These are phyloP conservation scores for Pelagophyceae sp. DNA, from an alignment of 352 stramenopile genomes.

Conservation along the genomic window DNA sequence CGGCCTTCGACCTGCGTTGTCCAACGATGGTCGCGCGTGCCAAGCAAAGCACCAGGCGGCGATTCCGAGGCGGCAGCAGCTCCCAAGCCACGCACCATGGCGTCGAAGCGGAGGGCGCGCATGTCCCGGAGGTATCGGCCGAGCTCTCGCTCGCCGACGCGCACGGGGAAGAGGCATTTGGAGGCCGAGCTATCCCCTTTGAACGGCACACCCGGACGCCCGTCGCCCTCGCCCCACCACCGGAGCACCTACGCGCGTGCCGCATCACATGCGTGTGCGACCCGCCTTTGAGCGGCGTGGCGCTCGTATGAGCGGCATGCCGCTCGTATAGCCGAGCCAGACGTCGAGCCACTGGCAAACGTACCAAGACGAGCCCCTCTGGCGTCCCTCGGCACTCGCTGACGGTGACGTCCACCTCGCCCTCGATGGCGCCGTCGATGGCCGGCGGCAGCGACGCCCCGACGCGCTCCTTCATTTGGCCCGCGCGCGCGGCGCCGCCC, in stretches of 20 bases:
- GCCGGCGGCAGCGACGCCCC: slow-evolving; percentile 9
- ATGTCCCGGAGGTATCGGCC: slow-evolving; percentile 2
- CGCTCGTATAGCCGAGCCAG: too few species aligned
- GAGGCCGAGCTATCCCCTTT: not conserved
- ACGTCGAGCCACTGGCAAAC: too few species aligned
- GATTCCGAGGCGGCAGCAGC: too few species aligned
- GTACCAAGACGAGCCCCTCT: not conserved
- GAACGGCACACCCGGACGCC: not conserved
- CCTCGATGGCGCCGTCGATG: not conserved
- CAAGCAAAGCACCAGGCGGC: too few species aligned
- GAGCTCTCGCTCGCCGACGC: not conserved
- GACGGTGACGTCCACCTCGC: slow-evolving; percentile 6
- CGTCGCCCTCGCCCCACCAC: slow-evolving; percentile 6
- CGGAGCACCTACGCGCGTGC: not conserved
- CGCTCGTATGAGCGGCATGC: too few species aligned
- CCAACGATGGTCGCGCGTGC: too few species aligned
- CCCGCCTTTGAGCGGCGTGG: too few species aligned
- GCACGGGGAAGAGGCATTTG: slow-evolving; percentile 3
- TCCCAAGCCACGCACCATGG: not conserved
- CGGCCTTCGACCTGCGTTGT: not conserved
- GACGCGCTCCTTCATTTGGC: not conserved
- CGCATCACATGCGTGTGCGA: too few species aligned
- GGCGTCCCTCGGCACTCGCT: not conserved
- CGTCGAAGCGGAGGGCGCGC: slow-evolving; percentile 1
- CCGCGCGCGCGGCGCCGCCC: too few species aligned